Evolutionary conservation across 2,329 filamentous ascomycete species (phyloP), one percentile per base, ranked within the genome.

Genomic region (Rutstroemia sp.): DNA sequence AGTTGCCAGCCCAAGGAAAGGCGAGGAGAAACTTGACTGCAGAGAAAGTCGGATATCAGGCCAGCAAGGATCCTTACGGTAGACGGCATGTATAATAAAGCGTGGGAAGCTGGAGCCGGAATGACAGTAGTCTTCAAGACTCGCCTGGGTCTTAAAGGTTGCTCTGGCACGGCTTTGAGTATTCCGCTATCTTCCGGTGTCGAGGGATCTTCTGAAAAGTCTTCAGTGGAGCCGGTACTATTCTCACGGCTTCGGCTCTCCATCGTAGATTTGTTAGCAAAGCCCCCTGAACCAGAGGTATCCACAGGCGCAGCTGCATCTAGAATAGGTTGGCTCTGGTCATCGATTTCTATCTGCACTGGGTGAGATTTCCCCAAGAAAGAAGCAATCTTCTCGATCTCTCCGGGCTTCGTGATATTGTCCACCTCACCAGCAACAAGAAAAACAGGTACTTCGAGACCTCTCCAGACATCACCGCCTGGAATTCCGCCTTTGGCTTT

Each of bases 1-100:
- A 97, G 77, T 71, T 97, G 92, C 92, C 92, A 97, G 45, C 87
- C 89, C 27, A 92, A 81, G 1, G 85, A 88, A 14, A 96, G 79
- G 8, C 91, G 84, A 9, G 83, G 79, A 9, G 92, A 92, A 54
- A 96, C 78, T 65, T 90, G 80, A 3, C 79, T 77, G 18, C 83
- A 78, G 27, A 96, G 78, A 66, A 97, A 97, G 61, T 88, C 85
- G 58, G 90, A 87, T 52, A 96, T 85, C 0, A 95, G 77, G 0
- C 90, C 90, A 1, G 90, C 86, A 9, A 96, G 75, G 5, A 85
- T 86, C 51, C 90, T 86, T 45, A 87, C 87, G 2, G 83, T 88
- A 0, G 81, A 78, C 2, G 90, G 87, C 56, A 86, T 85, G 69
- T 95, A 97, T 5, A 95, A 80, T 25, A 97, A 76, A 12, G 88